Base-by-base conservation (phyloP, 176 grass and related monocot genomes). In the Chloris gayana region DNA sequence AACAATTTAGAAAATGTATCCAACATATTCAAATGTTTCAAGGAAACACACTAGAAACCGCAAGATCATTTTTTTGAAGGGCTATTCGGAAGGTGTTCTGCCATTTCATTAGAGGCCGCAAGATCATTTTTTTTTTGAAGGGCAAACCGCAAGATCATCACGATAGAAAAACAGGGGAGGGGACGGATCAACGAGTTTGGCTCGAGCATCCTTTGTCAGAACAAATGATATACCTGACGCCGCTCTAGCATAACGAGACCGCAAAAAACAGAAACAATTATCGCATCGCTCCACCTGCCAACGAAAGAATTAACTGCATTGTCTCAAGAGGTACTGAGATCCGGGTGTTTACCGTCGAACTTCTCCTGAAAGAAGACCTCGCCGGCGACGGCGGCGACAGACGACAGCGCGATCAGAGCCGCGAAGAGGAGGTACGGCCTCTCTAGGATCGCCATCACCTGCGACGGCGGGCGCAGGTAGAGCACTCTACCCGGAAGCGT, bases 361-460 rank as follows among this genome's bases (percentile, higher is more conserved):
- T 83, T 92, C 77, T 97, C 94, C 81, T 91, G 83, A 62, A 97
- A 93, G 83, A 75, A 91, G 83, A 93, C 86, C 64, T 97, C 91
- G 53, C 86, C 90, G 32, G 86, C 71, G 45, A 74, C 81, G 53
- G 70, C 66, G 11, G 89, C 46, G 18, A 67, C 82, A 33, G 69
- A 80, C 13, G 74, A 84, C 22, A 93, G 73, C 34, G 81, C 88
- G 45, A 91, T 66, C 76, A 83, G 33, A 15, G 39, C 77, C 32
- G 68, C 81, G 33, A 82, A 31, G 7, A 30, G 14, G 63, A 37
- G 22, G 21, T 54, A 61, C 25, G 80, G 19, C 39, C 78, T 88
- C 39, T 34, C 50, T 39, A 22, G 72, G 64, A 81, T 57, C 66
- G 84, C 74, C 94, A 93, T 93, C 63, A 8, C 49, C 72, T 15